These are phyloP conservation scores for Helianthus annuus DNA, from an alignment of 129 eudicot species.

Conservation along the genomic window DNA sequence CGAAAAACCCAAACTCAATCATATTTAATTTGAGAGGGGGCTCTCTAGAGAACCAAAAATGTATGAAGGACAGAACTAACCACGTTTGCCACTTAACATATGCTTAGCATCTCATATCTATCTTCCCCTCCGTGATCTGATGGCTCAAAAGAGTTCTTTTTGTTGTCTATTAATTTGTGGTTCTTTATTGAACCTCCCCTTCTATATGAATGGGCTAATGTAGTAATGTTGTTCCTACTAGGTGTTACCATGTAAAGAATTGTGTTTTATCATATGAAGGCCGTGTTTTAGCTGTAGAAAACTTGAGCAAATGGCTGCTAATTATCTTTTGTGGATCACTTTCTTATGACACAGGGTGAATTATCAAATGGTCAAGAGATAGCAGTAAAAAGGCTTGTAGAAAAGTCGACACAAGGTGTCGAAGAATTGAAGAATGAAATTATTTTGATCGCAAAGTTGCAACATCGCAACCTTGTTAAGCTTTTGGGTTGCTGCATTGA, in stretches of 20 bases:
- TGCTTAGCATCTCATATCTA: too few species aligned
- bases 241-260: background rate
- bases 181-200: background rate
- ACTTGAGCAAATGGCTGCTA: background rate
- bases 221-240: background rate
- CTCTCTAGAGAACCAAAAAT: too few species aligned
- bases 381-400: slow-evolving; percentile 61
- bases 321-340: background rate
- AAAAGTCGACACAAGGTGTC: slow-evolving; percentile 57
- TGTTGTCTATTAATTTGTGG: too few species aligned
- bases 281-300: too few species aligned
- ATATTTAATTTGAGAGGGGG: too few species aligned
- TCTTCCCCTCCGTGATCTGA: too few species aligned
- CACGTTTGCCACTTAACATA: too few species aligned
- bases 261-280: background rate
- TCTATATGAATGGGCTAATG: background rate
- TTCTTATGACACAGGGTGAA: slow-evolving; percentile 43
- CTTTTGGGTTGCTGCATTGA: slow-evolving; percentile 60
- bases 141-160: too few species aligned
- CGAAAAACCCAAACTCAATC: too few species aligned
- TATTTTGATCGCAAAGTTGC: slow-evolving; percentile 57
- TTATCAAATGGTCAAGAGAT: slow-evolving; percentile 48
- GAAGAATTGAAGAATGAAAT: slow-evolving; percentile 58
- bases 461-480: slow-evolving; percentile 68
- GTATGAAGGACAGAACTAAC: too few species aligned